Percentiles rank a stretch among this genome's conserved stretches.
Evolutionary conservation across 495 filamentous ascomycete species (phyloP).

Genomic region (Alectoria sarmentosa): DNA sequence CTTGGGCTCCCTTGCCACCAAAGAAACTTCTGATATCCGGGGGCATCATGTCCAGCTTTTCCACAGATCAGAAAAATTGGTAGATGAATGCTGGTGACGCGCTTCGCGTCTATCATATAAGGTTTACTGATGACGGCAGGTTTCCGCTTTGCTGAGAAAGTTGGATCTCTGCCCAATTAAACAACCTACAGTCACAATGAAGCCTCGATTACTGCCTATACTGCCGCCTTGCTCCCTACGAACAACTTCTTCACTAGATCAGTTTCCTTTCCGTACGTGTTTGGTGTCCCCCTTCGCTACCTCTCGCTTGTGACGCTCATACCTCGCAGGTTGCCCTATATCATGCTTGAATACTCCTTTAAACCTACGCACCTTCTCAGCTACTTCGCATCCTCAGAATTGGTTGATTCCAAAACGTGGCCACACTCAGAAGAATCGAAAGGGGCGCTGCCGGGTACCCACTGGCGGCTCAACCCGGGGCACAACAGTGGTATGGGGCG

Average conservation of each 20-base stretch:
- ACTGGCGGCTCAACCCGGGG: constrained; percentile 88
- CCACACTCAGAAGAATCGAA: constrained; percentile 77
- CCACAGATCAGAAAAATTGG: not conserved
- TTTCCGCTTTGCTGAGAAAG: not conserved
- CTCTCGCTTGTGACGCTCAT: not conserved
- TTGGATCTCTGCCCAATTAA: not conserved
- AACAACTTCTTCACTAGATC: not conserved
- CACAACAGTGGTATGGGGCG: constrained; percentile 93
- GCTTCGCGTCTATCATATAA: not conserved
- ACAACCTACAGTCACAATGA: constrained; percentile 1
- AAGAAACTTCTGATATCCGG: constrained; percentile 79
- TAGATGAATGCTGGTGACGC: not conserved
- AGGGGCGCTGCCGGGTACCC: constrained; percentile 78
- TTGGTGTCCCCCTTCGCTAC: not conserved
- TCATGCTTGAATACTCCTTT: constrained; percentile 1
- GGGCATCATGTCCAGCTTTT: constrained; percentile 46
- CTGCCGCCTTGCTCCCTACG: not conserved
- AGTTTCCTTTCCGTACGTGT: not conserved
- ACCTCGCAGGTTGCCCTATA: not conserved
- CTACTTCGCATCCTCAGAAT: constrained; percentile 53
- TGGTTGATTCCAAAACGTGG: constrained; percentile 76
- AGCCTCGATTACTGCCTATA: constrained; percentile 6
- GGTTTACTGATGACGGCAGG: not conserved
- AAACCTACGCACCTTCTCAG: constrained; percentile 58
- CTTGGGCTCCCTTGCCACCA: constrained; percentile 49